Percentiles rank a stretch among this genome's conserved stretches.
phyloP scores from a whole-genome alignment of 2,329 filamentous ascomycete genomes.

The Colletotrichum sp. region DNA sequence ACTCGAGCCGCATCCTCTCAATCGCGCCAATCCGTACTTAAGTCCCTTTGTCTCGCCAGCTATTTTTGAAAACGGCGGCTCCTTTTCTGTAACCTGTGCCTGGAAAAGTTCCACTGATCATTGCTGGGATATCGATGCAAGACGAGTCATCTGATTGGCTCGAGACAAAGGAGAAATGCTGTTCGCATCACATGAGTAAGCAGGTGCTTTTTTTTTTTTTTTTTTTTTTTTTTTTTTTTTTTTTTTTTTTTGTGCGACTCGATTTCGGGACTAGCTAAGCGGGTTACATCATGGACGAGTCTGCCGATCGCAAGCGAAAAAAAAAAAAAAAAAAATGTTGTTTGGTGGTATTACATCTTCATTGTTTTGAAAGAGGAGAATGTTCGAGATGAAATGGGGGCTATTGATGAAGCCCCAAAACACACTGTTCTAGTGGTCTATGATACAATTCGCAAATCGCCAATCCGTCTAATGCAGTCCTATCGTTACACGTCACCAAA shows the following conservation, averaged over 20 bases:
- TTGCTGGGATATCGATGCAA: not conserved
- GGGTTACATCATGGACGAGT: not conserved
- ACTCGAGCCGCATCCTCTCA: not conserved
- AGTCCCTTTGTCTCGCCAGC: not conserved
- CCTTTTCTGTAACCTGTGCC: not conserved
- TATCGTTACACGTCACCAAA: slow-evolving; percentile 26
- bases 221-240: not conserved
- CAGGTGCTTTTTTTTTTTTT: not conserved
- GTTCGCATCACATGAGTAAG: slow-evolving; percentile 1
- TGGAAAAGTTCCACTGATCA: not conserved
- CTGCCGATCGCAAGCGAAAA: not conserved
- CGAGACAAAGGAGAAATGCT: not conserved
- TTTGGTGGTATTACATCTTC: slow-evolving; percentile 4
- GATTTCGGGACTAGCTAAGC: not conserved
- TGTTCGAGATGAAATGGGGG: slow-evolving; percentile 8
- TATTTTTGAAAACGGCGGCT: not conserved
- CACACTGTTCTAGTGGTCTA: slow-evolving; percentile 30
- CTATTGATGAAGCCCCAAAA: slow-evolving; percentile 9
- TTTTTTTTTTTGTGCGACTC: not conserved
- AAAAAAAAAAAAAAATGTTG: not conserved
- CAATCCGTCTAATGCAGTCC: slow-evolving; percentile 32
- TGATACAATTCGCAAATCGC: slow-evolving; percentile 28
- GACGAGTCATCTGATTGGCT: slow-evolving; percentile 6
- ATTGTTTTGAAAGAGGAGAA: slow-evolving; percentile 16
- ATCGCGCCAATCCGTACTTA: not conserved